A percentile compares a stretch with the other conserved stretches of the same genome.
These are phyloP conservation scores for Sporobolomyces roseus DNA, from an alignment of 768 basidiomycete species.

Conservation along the genomic window DNA sequence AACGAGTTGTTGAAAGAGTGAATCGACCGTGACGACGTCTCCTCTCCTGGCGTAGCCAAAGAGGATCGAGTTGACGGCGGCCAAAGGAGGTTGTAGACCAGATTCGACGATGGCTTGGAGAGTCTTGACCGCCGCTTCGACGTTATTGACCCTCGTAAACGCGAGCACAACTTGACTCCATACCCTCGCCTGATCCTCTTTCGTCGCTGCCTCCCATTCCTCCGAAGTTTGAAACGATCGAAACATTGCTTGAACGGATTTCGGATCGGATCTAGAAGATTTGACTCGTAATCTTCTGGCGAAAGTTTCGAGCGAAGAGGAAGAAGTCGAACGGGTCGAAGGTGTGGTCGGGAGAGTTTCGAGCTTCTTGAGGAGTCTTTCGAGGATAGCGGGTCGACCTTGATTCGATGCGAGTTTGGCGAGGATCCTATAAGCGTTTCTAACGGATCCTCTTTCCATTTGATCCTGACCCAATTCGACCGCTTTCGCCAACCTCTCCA, in stretches of 20 bases:
- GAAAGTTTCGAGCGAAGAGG: not conserved
- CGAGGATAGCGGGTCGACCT: conserved; percentile 4
- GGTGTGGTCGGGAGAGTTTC: not conserved
- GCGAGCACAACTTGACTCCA: conserved; percentile 39
- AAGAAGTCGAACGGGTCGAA: not conserved
- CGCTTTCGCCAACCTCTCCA: conserved; percentile 12
- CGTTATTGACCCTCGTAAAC: conserved; percentile 39
- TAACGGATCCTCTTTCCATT: not conserved
- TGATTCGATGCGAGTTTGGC: conserved; percentile 25
- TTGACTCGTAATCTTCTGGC: conserved; percentile 9
- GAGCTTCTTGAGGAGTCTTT: conserved; percentile 2
- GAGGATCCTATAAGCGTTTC: conserved; percentile 2
- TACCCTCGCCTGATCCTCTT: conserved; percentile 19
- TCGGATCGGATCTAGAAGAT: not conserved
- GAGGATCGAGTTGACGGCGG: conserved; percentile 41
- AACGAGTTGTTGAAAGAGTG: conserved; percentile 42
- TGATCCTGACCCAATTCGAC: too few species aligned
- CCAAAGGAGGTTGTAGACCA: conserved; percentile 15
- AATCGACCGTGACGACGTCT: conserved; percentile 40
- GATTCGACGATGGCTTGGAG: conserved; percentile 29
- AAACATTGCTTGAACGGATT: not conserved
- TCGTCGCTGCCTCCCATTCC: not conserved
- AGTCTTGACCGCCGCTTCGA: conserved; percentile 24
- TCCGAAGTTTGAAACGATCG: not conserved
- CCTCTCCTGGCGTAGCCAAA: conserved; percentile 38